Evolutionary conservation across 257 asterid genomes (phyloP).

Genomic region (Hygrophila difformis): DNA sequence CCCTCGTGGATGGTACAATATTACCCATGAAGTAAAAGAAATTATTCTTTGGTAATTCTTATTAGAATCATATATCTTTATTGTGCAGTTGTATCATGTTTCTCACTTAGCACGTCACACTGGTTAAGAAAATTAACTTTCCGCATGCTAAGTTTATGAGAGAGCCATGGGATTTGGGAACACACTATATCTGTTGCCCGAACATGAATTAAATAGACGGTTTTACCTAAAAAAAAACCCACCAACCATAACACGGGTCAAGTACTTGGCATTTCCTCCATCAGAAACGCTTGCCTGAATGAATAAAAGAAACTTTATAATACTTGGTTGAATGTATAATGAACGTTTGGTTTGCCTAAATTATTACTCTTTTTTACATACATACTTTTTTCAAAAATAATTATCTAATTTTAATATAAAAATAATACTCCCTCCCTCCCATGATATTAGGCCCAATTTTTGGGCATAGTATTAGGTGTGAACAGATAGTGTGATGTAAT

Average conservation of each 20-base stretch:
- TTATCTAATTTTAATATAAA: no score
- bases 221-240: slow-evolving; percentile 78
- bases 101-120: slow-evolving; percentile 4
- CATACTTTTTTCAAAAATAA: no score
- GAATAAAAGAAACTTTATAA: slow-evolving; percentile 24
- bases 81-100: slow-evolving; percentile 2
- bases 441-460: no score
- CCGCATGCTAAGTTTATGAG: slow-evolving; percentile 1
- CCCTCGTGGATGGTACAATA: no score
- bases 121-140: slow-evolving; percentile 5
- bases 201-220: slow-evolving; percentile 3
- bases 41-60: slow-evolving; percentile 4
- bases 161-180: slow-evolving; percentile 9
- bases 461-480: no score
- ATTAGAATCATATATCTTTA: slow-evolving; percentile 3
- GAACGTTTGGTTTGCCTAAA: no score
- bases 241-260: slow-evolving; percentile 71
- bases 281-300: slow-evolving; percentile 81
- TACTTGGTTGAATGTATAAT: no score
- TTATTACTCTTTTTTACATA: no score
- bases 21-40: slow-evolving; percentile 7
- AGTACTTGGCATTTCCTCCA: slow-evolving; percentile 64
- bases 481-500: no score
- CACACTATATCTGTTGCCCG: slow-evolving; percentile 10
- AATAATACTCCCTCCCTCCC: no score